These are phyloP conservation scores for Anaeromyces robustus DNA, from an alignment of 192 early-diverging fungal genomes.

Conservation along the genomic window DNA sequence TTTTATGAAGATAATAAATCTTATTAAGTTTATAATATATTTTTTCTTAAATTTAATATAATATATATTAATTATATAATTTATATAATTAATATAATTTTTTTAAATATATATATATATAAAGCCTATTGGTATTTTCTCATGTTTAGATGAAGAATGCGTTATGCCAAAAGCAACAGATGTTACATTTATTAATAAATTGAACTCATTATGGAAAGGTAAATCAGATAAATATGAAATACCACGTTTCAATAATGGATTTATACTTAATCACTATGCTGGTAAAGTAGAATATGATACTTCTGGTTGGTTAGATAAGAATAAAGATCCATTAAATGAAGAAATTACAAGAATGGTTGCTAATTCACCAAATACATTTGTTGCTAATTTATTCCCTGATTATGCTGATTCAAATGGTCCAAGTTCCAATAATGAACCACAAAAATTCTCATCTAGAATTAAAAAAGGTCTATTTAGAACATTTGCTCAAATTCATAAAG, in stretches of 20 bases:
- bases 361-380: slow-evolving; percentile 59
- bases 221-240: slow-evolving; percentile 75
- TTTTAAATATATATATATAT: too few species aligned
- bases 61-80: too few species aligned
- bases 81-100: too few species aligned
- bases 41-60: too few species aligned
- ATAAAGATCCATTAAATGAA: slow-evolving; percentile 96
- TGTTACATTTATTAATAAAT: slow-evolving; percentile 84
- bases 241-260: slow-evolving; percentile 68
- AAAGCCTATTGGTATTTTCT: slow-evolving; percentile 79
- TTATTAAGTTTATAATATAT: too few species aligned
- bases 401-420: slow-evolving; percentile 13
- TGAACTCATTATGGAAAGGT: slow-evolving; percentile 74
- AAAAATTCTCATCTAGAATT: slow-evolving; percentile 16
- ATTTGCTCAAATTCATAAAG: slow-evolving; percentile 86
- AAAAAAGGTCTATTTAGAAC: slow-evolving; percentile 87
- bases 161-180: slow-evolving; percentile 91
- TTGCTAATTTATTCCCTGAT: slow-evolving; percentile 70
- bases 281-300: slow-evolving; percentile 88
- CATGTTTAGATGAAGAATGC: slow-evolving; percentile 94
- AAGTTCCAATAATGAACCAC: not conserved
- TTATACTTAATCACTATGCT: slow-evolving; percentile 87
- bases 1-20: too few species aligned
- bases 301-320: slow-evolving; percentile 90
- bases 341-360: slow-evolving; percentile 76